Base-by-base conservation (phyloP, 345 rosid species). In the Punica granatum region DNA sequence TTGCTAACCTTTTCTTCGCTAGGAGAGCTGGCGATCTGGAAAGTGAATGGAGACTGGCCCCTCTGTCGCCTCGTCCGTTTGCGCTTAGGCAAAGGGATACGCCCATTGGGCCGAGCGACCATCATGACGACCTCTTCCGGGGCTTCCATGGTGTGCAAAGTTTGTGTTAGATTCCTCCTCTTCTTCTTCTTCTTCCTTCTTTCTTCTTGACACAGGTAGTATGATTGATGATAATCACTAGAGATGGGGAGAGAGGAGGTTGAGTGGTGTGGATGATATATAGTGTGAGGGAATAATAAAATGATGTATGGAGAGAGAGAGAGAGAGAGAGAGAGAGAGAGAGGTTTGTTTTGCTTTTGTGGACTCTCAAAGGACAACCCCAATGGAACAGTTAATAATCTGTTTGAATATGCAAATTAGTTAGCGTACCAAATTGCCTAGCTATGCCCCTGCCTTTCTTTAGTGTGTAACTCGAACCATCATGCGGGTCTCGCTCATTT, bases 11-110 rank as follows among this genome's bases (percentile, higher is more conserved):
- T 41, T 0, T 59, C 70, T 2, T 51, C 51, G 62, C 48, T 49
- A 2, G 65, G 41, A 1, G 72, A 80, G 75, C 76, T 69, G 44
- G 75, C 56, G 13, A 82, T 48, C 60, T 81, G 69, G 33, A 78
- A 79, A 65, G 82, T 86, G 67, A 79, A 75, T 0, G 90, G 90
- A 1, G 97, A 92, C 43, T 77, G 86, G 6, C 84, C 81, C 70
- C 92, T 80, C 21, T 76, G 86, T 16, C 98, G 72, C 76, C 87
- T 90, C 13, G 98, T 93, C 64, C 97, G 42, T 78, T 89, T 89
- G 42, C 97, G 86, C 78, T 93, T 93, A 6, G 77, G 78, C 31
- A 85, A 74, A 30, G 60, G 41, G 3, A 51, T 21, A 34, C 3
- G 19, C 18, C 60, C 35, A 5, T 18, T n/a, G 42, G 46, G 32